Evolutionary conservation across 2,329 filamentous ascomycete species (phyloP), one percentile per base, ranked within the genome.

Genomic region (Epichloe hybrida): DNA sequence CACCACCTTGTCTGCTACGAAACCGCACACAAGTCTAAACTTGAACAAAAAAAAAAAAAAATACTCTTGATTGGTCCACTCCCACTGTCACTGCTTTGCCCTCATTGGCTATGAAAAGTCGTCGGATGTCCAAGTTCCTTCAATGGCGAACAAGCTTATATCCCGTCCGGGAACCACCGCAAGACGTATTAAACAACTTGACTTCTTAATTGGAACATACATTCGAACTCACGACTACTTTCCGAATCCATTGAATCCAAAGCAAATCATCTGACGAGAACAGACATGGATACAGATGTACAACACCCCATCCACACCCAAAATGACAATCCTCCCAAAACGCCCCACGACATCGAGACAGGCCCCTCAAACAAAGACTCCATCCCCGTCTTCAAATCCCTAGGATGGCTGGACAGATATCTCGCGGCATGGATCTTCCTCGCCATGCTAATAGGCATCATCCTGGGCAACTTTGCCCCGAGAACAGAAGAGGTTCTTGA

Each of bases 371-470:
- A 15, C 23, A 31, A 34, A 15, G 15, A 35, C 42, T 34, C 47
- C 23, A 40, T 36, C 4, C 75, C 75, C 0, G 66, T 70, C 0
- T 77, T 79, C 64, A 76, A 75, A 42, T 67, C 73, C 1, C 73
- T 84, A 0, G 75, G 76, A 4, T 70, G 74, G 55, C 71, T 86
- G 0, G 81, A 86, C 58, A 75, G 80, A 2, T 80, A 79, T 57
- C 74, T 86, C 0, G 81, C 79, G 2, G 38, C 84, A 27, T 86
- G 86, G 86, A 90, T 91, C 53, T 71, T 91, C 31, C 74, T 91
- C 0, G 84, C 86, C 44, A 93, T 93, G 81, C 72, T 76, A 1
- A 66, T 88, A 7, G 86, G 87, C 3, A 83, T 93, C 42, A 68
- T 90, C 1, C 67, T 91, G 0, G 86, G 84, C 5, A 90, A 90